Evolutionary conservation across 1,139 yeast species (phyloP), one percentile per base, ranked within the genome.

Genomic region (Suhomyces choctaworum): DNA sequence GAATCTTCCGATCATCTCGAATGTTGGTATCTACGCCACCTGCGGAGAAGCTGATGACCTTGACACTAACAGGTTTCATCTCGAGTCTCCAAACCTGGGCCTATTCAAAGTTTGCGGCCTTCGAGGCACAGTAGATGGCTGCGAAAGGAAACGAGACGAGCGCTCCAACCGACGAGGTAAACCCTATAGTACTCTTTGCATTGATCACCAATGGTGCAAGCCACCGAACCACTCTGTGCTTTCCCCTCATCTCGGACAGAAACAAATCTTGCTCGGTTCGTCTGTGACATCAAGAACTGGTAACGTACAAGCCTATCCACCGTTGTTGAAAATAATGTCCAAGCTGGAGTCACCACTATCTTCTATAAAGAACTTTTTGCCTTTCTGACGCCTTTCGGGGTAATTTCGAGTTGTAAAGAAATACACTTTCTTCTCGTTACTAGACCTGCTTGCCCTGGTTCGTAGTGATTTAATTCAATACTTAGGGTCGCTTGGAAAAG

Each of bases 81-180:
- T 86, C 95, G 22, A 82, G 52, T 31, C 82, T 76, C 37, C 85
- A 64, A 2, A 73, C 70, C 33, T 75, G 69, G 1, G 86, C 84
- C 54, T 80, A 86, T 41, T 75, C 80, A 51, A 82, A 87, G 36
- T 86, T 75, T 1, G 94, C 94, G 2, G 94, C 88, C 52, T 86
- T 86, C 1, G 83, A 60, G 2, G 90, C 71, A n/a, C 80, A 70
- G 54, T 86, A 86, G 16, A 79, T 69, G 13, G 83, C 64, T 1
- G 83, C 77, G 58, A 80, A 84, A 11, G 94, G 95, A 61, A 84
- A 79, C 5, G 87, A 81, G 10, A 74, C 59, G 19, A 78, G 43
- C 2, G 86, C 94, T 11, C 86, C 77, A 4, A 82, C 61, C 2
- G 90, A 82, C 1, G 94, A 92, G 0, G 92, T 84, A 54, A 83